Conservation (phyloP, 805 yeast genomes). For the Cyberlindnera maclurae region DNA sequence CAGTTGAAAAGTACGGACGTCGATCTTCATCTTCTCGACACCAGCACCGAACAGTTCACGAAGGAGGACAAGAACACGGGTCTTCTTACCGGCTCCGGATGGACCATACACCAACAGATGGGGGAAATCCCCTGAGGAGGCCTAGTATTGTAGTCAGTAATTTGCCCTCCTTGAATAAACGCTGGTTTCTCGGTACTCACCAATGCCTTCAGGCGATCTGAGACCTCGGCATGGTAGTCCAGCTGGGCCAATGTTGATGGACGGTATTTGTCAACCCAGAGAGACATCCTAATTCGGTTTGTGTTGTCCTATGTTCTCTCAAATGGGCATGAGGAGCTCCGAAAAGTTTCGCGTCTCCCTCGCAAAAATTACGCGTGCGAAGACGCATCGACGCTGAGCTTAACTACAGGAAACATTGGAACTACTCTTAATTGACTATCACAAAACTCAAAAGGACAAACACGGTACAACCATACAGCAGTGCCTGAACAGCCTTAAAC, state of each 20-base stretch:
- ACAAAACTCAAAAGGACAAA: too few species aligned
- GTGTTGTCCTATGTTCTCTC: too few species aligned
- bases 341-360: constrained; percentile 6
- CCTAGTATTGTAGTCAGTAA: constrained; percentile 11
- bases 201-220: constrained; percentile 55
- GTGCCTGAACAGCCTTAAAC: too few species aligned
- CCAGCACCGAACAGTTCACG: constrained; percentile 77
- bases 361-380: background rate
- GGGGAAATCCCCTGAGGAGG: constrained; percentile 80
- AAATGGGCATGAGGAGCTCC: background rate
- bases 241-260: constrained; percentile 62
- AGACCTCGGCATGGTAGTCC: constrained; percentile 59
- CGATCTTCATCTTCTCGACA: constrained; percentile 81
- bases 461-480: too few species aligned
- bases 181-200: background rate
- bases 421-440: too few species aligned
- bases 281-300: constrained; percentile 51
- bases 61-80: constrained; percentile 76
- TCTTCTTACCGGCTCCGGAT: constrained; percentile 94
- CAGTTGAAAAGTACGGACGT: constrained; percentile 77
- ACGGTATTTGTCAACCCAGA: constrained; percentile 95
- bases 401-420: too few species aligned
- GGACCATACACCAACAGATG: constrained; percentile 93
- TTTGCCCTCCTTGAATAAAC: background rate
- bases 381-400: background rate